Evolutionary conservation across 75 land plant genomes (phyloP), one percentile per base, ranked within the genome.

Genomic region (Pseudotsuga menziesii): DNA sequence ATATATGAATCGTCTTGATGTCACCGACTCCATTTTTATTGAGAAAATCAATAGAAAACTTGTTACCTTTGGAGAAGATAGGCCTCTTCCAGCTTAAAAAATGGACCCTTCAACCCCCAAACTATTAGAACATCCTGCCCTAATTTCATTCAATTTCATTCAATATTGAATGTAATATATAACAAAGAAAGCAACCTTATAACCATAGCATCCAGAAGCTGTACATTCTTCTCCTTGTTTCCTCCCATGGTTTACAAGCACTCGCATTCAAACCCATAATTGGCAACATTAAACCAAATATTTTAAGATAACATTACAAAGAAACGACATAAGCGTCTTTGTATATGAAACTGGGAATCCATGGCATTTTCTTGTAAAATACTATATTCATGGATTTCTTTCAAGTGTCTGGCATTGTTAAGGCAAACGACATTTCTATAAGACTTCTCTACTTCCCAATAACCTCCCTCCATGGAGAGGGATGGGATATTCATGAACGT

Each of bases 41-140:
- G 55, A 14, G 55, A 41, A 36, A 61, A 64, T 44, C 41, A 16
- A 25, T 35, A 41, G 25, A 39, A 29, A 48, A 1, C 78, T 66
- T 5, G 83, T 89, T 89, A 80, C 58, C 85, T 82, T 58, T 20
- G 60, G 39, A 93, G 78, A 79, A 87, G 82, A 74, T 87, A 76
- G 0, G 80, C 95, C 80, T 91, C 63, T 55, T 91, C 91, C 22
- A 84, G 15, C 5, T 88, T 91, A 77, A 93, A 93, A 32, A 93
- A 78, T 74, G 74, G 76, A 74, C 91, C 95, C n/a, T 89, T 77
- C 22, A 89, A 87, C 27, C 95, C 95, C 95, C 95, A 93, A 5
- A 93, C 76, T 3, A 91, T 80, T 39, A 93, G 6, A 58, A 16
- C 17, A 20, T 20, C 20, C 60, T 58, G 60, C 11, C 60, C 41